Conservation (phyloP, 306 rosid species). For the Castanospermum australe region DNA sequence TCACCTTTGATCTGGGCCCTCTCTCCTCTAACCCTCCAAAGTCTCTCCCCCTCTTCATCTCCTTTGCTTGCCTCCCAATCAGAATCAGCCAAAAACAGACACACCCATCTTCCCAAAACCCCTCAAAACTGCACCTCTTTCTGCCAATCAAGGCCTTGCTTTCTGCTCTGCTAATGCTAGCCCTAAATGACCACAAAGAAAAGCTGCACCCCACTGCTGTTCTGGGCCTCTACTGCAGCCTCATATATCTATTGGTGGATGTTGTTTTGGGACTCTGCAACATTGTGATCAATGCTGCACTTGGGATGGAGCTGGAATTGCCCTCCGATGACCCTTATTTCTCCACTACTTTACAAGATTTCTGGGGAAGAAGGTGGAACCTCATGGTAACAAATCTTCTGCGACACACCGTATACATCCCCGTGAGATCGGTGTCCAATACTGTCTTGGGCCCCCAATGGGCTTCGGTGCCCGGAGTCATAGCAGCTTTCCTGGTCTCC, state of each 20-base stretch:
- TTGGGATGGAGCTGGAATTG: conserved; percentile 49
- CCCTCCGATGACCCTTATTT: conserved; percentile 68
- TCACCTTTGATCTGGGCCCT: conserved; percentile 53
- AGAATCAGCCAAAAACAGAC: conserved; percentile 9
- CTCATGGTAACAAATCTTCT: conserved; percentile 61
- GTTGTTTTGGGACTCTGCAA: conserved; percentile 31
- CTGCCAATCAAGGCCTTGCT: conserved; percentile 26
- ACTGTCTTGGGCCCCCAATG: conserved; percentile 26
- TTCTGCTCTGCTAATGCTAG: not conserved
- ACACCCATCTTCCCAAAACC: conserved; percentile 22
- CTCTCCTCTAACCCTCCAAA: conserved; percentile 31
- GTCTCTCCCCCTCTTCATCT: conserved; percentile 51
- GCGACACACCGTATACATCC: conserved; percentile 44
- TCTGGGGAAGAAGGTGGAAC: conserved; percentile 87
- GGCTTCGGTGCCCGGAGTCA: not conserved
- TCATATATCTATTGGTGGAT: conserved; percentile 47
- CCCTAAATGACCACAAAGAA: conserved; percentile 28
- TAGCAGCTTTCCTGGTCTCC: conserved; percentile 39
- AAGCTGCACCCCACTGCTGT: conserved; percentile 13
- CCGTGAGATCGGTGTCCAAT: not conserved
- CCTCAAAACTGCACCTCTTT: not conserved
- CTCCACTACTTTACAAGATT: conserved; percentile 65
- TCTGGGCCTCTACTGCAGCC: conserved; percentile 36
- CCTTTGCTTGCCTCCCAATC: conserved; percentile 52
- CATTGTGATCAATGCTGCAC: not conserved